Evolutionary conservation across 352 stramenopile genomes (phyloP), one percentile per base, ranked within the genome.

Genomic region (Salisapilia sapeloensis): DNA sequence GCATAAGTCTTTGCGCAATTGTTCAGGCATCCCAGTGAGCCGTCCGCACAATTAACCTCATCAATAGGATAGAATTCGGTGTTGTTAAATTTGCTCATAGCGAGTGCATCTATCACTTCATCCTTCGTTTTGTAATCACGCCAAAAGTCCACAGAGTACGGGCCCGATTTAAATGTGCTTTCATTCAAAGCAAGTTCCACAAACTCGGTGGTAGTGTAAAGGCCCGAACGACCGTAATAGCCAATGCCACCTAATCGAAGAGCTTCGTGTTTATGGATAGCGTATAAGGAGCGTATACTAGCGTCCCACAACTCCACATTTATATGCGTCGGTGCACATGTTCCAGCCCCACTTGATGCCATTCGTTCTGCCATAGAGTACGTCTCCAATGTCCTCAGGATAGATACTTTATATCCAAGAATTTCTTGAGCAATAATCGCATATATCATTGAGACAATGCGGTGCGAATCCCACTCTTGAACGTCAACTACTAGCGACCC

Each of bases 241-340:
- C 58, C 59, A 2, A 66, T 22, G 2, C 35, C 40, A 4, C 63
- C 63, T 0, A 37, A 48, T 0, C 27, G 17, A 25, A 57, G 71
- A 13, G 46, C 59, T n/a, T 74, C 60, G 37, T 81, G 75, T 7
- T 50, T 42, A 37, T 70, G 77, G 15, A 65, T 35, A 10, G 33
- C 37, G 9, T 77, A 33, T 5, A 14, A 20, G 3, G 31, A 29
- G 14, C 71, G 48, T 1, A 54, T 60, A 4, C 46, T 57, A 0
- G 50, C 38, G 0, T 48, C 35, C 64, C 63, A 79, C 1, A 71
- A 53, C 18, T 81, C 69, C 13, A 60, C 15, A 23, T 80, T 82
- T 6, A 65, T 1, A 26, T 85, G 65, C 4, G 50, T 63, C 14
- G 63, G 69, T 0, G 50, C 74, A 16, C 59, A 79, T 0, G 48